These are phyloP conservation scores for Gymnopilus junonius DNA, from an alignment of 768 basidiomycete genomes.

Conservation along the genomic window DNA sequence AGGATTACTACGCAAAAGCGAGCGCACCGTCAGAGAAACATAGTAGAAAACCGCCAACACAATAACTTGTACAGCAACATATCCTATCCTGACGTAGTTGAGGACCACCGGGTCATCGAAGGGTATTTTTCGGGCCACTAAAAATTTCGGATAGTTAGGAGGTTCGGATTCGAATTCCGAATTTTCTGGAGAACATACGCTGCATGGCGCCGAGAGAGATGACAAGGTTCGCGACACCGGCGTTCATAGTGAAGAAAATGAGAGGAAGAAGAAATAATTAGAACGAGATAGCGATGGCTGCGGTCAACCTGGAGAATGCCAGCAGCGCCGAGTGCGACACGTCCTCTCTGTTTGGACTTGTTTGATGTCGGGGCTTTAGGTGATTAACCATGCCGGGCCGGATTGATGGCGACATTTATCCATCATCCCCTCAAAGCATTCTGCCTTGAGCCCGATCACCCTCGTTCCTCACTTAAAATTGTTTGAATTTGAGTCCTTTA, in stretches of 20 bases:
- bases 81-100: conserved; percentile 82
- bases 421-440: too few relatives aligned
- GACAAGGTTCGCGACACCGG: conserved; percentile 79
- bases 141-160: not conserved
- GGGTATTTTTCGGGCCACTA: conserved; percentile 90
- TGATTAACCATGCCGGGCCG: too few relatives aligned
- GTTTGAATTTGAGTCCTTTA: too few relatives aligned
- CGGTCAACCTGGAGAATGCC: not conserved
- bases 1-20: not conserved
- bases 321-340: conserved; percentile 2
- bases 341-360: not conserved
- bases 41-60: conserved; percentile 82
- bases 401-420: too few relatives aligned
- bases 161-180: not conserved
- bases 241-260: conserved; percentile 58
- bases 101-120: conserved; percentile 89
- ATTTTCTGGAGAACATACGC: conserved; percentile 41
- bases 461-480: too few relatives aligned
- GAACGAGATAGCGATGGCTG: not conserved
- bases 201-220: conserved; percentile 96
- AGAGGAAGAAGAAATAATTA: not conserved
- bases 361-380: not conserved
- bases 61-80: conserved; percentile 74
- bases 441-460: too few relatives aligned
- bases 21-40: conserved; percentile 69